Evolutionary conservation across 768 basidiomycete genomes (phyloP).

Genomic region (Clitopilus passeckerianus): DNA sequence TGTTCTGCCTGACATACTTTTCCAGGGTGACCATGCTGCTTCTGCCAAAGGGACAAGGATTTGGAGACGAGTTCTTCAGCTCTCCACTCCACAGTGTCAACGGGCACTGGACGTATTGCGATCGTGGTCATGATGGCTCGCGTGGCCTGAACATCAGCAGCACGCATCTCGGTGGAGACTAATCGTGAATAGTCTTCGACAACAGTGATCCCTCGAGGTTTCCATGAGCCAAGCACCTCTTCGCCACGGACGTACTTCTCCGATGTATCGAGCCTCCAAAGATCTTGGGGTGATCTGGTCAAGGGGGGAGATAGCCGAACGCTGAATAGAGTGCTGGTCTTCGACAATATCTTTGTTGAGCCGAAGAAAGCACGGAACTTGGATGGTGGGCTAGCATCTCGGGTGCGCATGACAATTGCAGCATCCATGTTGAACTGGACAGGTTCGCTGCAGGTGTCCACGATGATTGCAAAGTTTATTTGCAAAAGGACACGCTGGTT

Average conservation of each 20-base stretch:
- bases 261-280: slow-evolving; percentile 94
- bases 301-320: slow-evolving; percentile 78
- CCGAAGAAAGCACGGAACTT: slow-evolving; percentile 73
- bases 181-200: slow-evolving; percentile 82
- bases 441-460: slow-evolving; percentile 82
- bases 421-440: slow-evolving; percentile 88
- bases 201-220: slow-evolving; percentile 80
- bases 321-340: slow-evolving; percentile 80
- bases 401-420: slow-evolving; percentile 75
- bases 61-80: slow-evolving; percentile 60
- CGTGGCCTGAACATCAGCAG: slow-evolving; percentile 89
- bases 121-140: slow-evolving; percentile 66
- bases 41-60: slow-evolving; percentile 79
- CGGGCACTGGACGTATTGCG: slow-evolving; percentile 40
- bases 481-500: slow-evolving; percentile 80
- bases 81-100: slow-evolving; percentile 60
- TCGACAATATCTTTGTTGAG: slow-evolving; percentile 70
- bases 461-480: slow-evolving; percentile 69
- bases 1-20: slow-evolving; percentile 48
- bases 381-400: slow-evolving; percentile 83
- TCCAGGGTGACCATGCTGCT: slow-evolving; percentile 68
- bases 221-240: slow-evolving; percentile 79
- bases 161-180: slow-evolving; percentile 63
- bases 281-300: slow-evolving; percentile 80
- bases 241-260: slow-evolving; percentile 95